Percentiles rank a stretch among this genome's conserved stretches.
Evolutionary conservation across 768 basidiomycete genomes (phyloP).

Genomic region (Suillus occidentalis): DNA sequence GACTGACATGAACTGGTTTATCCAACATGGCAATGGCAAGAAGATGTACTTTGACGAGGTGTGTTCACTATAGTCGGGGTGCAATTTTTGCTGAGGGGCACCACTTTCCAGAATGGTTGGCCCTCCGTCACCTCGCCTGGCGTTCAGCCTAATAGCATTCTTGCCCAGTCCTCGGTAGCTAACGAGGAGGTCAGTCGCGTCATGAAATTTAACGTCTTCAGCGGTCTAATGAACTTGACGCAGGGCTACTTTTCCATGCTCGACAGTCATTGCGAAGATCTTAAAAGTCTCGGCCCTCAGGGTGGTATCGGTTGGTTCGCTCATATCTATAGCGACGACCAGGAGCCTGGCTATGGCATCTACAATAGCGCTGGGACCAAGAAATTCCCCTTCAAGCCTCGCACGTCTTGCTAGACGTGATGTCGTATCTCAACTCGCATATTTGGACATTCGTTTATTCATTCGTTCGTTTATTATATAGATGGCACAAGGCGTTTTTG

Average conservation of each 20-base stretch:
- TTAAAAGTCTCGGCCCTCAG: conserved; percentile 50
- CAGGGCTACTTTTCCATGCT: conserved; percentile 65
- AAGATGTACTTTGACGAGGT: conserved; percentile 78
- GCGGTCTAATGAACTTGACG: conserved; percentile 24
- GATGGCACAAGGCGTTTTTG: not conserved
- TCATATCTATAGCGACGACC: conserved; percentile 70
- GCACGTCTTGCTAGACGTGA: conserved; percentile 50
- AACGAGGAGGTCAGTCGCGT: conserved; percentile 51
- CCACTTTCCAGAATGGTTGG: conserved; percentile 66
- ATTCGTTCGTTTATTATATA: not conserved
- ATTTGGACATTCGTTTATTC: not conserved
- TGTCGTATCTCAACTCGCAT: not conserved
- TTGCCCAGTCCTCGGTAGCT: conserved; percentile 58
- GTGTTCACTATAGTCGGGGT: conserved; percentile 9
- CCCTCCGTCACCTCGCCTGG: conserved; percentile 61
- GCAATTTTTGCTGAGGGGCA: not conserved
- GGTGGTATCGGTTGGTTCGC: conserved; percentile 83
- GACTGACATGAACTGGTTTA: conserved; percentile 66
- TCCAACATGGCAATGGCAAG: conserved; percentile 60
- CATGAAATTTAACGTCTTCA: conserved; percentile 16
- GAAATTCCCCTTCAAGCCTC: conserved; percentile 68
- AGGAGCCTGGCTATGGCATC: conserved; percentile 72
- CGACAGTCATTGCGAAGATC: conserved; percentile 59
- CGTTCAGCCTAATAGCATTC: conserved; percentile 64
- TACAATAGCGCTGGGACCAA: conserved; percentile 46